These are phyloP conservation scores for Thielaviopsis punctulata DNA, from an alignment of 2,329 filamentous ascomycete species.

Conservation along the genomic window DNA sequence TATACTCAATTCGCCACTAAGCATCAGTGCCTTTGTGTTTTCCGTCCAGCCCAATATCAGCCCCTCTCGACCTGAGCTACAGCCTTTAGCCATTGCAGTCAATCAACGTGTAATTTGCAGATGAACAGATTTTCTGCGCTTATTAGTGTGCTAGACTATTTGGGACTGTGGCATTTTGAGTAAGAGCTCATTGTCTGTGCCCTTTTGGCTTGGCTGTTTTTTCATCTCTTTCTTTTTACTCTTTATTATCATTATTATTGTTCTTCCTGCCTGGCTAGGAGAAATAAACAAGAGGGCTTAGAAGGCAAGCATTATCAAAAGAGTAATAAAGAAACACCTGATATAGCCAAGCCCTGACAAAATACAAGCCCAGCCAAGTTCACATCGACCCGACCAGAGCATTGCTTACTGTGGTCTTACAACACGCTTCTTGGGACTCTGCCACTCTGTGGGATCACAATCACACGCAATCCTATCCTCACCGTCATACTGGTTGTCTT, in stretches of 20 bases:
- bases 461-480: background rate
- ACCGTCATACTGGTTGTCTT: background rate
- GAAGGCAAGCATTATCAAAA: background rate
- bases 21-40: too few species aligned
- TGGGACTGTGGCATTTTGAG: too few species aligned
- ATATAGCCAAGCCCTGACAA: background rate
- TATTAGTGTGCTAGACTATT: too few species aligned
- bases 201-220: background rate
- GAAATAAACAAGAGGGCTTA: background rate
- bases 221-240: background rate
- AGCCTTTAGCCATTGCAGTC: too few species aligned
- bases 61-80: too few species aligned
- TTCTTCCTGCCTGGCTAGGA: too few species aligned
- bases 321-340: background rate
- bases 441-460: background rate
- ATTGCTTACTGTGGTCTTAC: background rate
- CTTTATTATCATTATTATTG: background rate
- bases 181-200: too few species aligned
- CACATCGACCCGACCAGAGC: background rate
- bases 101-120: too few species aligned
- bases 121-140: too few species aligned
- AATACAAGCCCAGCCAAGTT: background rate
- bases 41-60: too few species aligned
- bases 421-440: background rate
- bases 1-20: too few species aligned